Base-by-base conservation (phyloP, 2,329 filamentous ascomycete genomes). In the Xylariaceae sp. region DNA sequence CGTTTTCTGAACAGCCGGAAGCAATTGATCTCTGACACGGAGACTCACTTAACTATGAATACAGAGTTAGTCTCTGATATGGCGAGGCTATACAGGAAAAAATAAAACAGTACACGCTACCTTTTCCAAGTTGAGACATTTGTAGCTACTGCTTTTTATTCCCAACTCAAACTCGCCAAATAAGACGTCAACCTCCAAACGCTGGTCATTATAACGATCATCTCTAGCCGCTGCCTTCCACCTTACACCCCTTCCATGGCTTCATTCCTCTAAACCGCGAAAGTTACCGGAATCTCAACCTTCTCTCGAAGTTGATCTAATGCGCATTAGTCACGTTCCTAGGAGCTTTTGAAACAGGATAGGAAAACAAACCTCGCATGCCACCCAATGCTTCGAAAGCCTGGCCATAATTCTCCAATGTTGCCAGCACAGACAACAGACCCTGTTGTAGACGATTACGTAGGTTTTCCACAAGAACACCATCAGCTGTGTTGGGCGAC, bases 371-470 rank as follows among this genome's bases (percentile, higher is more conserved):
- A 77, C 76, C 76, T 72, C 76, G 71, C 76, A 78, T 78, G 11
- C 76, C 76, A 30, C 75, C 74, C 52, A 78, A 62, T n/a, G 76
- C 76, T 64, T 78, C 76, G 58, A 77, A 78, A 1, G 76, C 73
- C 15, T 71, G 74, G n/a, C 70, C 72, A 57, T 78, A 78, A 61
- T 78, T 78, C 53, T 77, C 74, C 17, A 78, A 65, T 3, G 76
- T 75, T 11, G 70, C 71, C 57, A 75, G 67, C 13, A 78, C 74
- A 13, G 75, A 77, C n/a, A 73, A 67, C 48, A 78, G 64, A 0
- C 76, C 76, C 64, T 74, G 73, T 63, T 77, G 75, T 49, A 78
- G 70, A 53, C 73, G 73, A 34, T 71, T 62, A 9, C 77, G 69
- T 57, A 78, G 70, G 64, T 73, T 75, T 11, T 73, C 72, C 10